phyloP scores from a whole-genome alignment of 306 rosid species.

The Cucumis sativus region Cucumber_9930_V3 NC_026657.2:26885501-26886000 shows the following conservation, averaged over 20 bases:
- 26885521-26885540: too few species aligned
- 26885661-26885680: background rate
- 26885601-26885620: too few species aligned
- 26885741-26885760: background rate
- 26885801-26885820: background rate
- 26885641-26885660: background rate
- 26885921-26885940: background rate
- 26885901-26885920: background rate
- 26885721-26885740: background rate
- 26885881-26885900: background rate
- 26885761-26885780: background rate
- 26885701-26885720: background rate
- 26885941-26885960: background rate
- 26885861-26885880: background rate
- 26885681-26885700: background rate
- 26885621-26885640: background rate
- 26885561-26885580: too few species aligned
- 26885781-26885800: background rate
- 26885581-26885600: too few species aligned
- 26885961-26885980: background rate
- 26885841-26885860: background rate
- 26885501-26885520: too few species aligned
- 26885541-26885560: too few species aligned
- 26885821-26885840: background rate
- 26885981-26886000: background rate